Percentiles rank a stretch among this genome's conserved stretches.
Evolutionary conservation across 257 asterid species (phyloP).

Genomic region (Leptodermis oblonga): DNA sequence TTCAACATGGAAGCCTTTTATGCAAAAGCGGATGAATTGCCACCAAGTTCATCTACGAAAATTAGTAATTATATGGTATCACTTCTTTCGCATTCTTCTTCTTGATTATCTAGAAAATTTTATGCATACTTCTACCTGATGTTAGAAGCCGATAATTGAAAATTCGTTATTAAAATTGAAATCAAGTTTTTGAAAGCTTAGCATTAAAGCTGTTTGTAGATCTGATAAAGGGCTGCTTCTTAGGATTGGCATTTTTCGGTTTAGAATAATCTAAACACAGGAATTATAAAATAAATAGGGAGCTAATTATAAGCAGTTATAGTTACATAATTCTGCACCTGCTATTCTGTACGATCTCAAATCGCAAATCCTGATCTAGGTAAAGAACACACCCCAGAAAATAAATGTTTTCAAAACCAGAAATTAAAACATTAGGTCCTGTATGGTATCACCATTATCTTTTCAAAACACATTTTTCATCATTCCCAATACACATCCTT

Average conservation of each 20-base stretch:
- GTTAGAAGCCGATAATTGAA: neutral
- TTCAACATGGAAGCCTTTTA: slow-evolving; percentile 68
- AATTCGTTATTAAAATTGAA: neutral
- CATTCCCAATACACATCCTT: no score
- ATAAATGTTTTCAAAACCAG: neutral
- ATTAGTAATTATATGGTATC: slow-evolving; percentile 72
- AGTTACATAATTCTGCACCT: neutral
- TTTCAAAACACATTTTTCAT: no score
- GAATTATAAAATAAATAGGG: no score
- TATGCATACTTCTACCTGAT: neutral
- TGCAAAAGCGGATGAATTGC: slow-evolving; percentile 65
- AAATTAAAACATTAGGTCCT: neutral
- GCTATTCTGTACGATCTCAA: neutral
- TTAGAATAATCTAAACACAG: neutral
- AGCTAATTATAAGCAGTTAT: neutral
- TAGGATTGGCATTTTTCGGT: neutral
- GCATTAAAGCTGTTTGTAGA: neutral
- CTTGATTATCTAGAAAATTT: neutral
- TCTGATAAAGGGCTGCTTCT: neutral
- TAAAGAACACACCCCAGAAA: neutral
- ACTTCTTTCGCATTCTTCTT: slow-evolving; percentile 5
- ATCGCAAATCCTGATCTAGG: neutral
- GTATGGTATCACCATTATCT: no score
- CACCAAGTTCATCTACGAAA: slow-evolving; percentile 53
- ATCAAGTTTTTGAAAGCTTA: neutral